Base-by-base conservation (phyloP, 2,329 filamentous ascomycete species). In the Aspergillus pseudoglaucus region DNA sequence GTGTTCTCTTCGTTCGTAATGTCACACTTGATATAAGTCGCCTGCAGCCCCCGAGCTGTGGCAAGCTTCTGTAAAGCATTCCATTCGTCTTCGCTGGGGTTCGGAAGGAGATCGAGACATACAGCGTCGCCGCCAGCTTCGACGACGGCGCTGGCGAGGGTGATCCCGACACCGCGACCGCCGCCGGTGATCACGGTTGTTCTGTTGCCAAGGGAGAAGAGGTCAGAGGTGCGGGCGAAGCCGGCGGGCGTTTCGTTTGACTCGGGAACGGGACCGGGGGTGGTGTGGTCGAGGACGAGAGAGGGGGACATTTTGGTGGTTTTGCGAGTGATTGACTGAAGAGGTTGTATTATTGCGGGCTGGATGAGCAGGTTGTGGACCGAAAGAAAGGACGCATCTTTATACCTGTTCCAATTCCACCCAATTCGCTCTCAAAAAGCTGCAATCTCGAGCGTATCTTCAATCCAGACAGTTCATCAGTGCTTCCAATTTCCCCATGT, bases 111-210 rank as follows among this genome's bases (percentile, higher is more conserved):
- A 50, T 78, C 75, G 10, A 79, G 59, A 51, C 73, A 77, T 6
- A 71, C 73, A 40, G 74, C 75, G 54, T 74, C 67, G 27, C 72
- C 76, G 14, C 75, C 74, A 12, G 74, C 72, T 53, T 79, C 76
- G 41, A 75, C 57, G 3, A 78, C 66, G 2, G 75, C 77, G 23
- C 65, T 64, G 4, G 76, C 72, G 12, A 79, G 66, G 15, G 71
- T 72, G 37, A 79, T 72, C 12, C 77, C 77, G 1, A 80, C 64
- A 12, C 77, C 76, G 14, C 75, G 71, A 7, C 70, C 75, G 38
- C 72, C 77, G 6, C 77, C 76, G 1, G 77, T 79, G 38, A 80
- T 75, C 7, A 61, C 60, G 40, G 62, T 56, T 9, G 64, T 68
- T 51, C 65, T 67, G 38, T 66, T 66, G 38, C 64, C 60, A 8